Conservation (phyloP, 768 basidiomycete species). For the Psilocybe azurescens region DNA sequence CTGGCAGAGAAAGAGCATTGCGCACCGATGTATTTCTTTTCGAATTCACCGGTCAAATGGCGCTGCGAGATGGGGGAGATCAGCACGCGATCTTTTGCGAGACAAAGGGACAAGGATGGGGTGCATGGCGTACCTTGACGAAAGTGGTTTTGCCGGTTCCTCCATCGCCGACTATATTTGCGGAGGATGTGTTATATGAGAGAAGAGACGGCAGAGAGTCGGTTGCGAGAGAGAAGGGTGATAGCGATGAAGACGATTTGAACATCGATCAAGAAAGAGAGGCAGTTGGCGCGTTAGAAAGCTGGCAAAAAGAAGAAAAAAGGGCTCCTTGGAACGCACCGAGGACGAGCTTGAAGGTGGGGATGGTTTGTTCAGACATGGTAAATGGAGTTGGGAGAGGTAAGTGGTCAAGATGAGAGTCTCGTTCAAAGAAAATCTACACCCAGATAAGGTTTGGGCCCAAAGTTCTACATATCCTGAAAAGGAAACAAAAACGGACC, state of each 20-base stretch:
- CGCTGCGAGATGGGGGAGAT: conserved; percentile 65
- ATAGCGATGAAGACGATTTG: conserved; percentile 31
- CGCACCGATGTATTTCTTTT: conserved; percentile 99
- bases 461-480: conserved; percentile 34
- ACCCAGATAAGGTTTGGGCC: conserved; percentile 49
- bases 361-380: conserved; percentile 60
- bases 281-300: conserved; percentile 36
- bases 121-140: conserved; percentile 75
- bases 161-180: conserved; percentile 83
- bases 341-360: conserved; percentile 98
- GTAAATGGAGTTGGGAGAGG: conserved; percentile 25
- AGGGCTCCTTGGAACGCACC: conserved; percentile 56
- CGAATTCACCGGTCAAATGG: conserved; percentile 99
- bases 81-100: conserved; percentile 57
- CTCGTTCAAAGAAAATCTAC: conserved; percentile 33
- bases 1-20: conserved; percentile 15
- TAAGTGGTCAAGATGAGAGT: conserved; percentile 29
- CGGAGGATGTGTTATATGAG: conserved; percentile 21
- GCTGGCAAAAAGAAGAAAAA: conserved; percentile 20
- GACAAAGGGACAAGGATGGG: conserved; percentile 18
- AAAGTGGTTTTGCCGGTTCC: conserved; percentile 99
- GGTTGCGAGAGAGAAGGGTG: conserved; percentile 22
- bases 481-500: conserved; percentile 29
- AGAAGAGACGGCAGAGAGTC: conserved; percentile 22
- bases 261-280: conserved; percentile 60